These are phyloP conservation scores for Volvox carteri DNA, from an alignment of 163 green algal species.

Conservation along the genomic window DNA sequence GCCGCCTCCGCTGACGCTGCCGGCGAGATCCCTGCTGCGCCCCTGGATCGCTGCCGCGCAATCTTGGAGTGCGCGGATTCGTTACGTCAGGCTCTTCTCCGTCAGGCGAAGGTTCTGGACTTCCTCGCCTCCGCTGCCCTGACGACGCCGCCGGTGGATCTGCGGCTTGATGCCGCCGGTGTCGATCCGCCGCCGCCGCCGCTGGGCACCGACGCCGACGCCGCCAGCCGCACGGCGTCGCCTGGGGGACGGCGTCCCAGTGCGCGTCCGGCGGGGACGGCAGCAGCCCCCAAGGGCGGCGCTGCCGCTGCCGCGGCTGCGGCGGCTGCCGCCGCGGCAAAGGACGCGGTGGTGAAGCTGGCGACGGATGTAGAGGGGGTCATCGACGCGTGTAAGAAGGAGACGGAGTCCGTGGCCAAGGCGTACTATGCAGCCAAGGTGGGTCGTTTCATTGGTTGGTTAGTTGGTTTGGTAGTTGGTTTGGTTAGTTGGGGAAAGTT, in stretches of 20 bases:
- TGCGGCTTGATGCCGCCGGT: slow-evolving; percentile 47
- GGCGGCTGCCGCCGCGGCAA: slow-evolving; percentile 3
- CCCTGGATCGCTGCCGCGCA: slow-evolving; percentile 43
- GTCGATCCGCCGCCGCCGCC: slow-evolving; percentile 44
- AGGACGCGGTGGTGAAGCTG: slow-evolving; percentile 25
- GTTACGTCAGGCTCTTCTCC: slow-evolving; percentile 36
- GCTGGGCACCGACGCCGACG: neutral
- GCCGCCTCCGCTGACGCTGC: neutral
- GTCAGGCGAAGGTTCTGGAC: slow-evolving; percentile 54
- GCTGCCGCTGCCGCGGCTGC: neutral
- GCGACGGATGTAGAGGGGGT: slow-evolving; percentile 56
- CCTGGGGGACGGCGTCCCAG: neutral
- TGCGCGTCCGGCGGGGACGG: neutral
- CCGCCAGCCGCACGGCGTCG: neutral
- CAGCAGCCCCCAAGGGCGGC: neutral
- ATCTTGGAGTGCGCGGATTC: slow-evolving; percentile 28
- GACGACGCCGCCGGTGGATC: slow-evolving; percentile 38
- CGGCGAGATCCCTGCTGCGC: neutral
- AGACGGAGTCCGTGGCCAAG: slow-evolving; percentile 61
- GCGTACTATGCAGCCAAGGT: slow-evolving; percentile 64
- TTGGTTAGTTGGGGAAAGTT: too few relatives aligned
- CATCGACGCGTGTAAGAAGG: slow-evolving; percentile 60
- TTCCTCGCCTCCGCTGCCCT: slow-evolving; percentile 27
- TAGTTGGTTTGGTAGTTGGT: too few relatives aligned
- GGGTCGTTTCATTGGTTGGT: too few relatives aligned